Evolutionary conservation across 1,284 basidiomycete genomes (phyloP).

Genomic region (Anthracocystis walkeri): DNA sequence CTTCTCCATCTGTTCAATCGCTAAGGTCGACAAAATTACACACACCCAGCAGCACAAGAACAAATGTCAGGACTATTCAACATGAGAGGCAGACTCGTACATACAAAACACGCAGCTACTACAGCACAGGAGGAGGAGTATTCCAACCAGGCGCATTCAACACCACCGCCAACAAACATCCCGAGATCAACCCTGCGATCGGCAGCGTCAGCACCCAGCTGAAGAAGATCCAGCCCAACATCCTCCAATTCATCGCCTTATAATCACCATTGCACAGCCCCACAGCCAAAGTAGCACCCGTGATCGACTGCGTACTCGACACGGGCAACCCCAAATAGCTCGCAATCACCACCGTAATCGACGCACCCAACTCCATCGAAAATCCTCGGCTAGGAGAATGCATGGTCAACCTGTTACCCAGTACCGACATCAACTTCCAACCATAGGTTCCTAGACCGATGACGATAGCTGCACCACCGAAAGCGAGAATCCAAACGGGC

Average conservation of each 20-base stretch:
- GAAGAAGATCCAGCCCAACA: conserved; percentile 49
- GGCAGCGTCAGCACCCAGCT: conserved; percentile 54
- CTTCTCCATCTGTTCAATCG: too few relatives aligned
- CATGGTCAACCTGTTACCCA: conserved; percentile 54
- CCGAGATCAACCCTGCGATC: conserved; percentile 46
- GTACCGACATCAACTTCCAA: conserved; percentile 47
- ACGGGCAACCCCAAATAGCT: conserved; percentile 40
- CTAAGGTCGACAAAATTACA: too few relatives aligned
- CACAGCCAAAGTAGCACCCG: conserved; percentile 47
- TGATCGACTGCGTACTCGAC: conserved; percentile 47
- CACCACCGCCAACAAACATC: conserved; percentile 38
- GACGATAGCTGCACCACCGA: conserved; percentile 38
- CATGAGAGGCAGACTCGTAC: too few relatives aligned
- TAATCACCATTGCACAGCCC: conserved; percentile 38
- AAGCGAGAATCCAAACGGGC: conserved; percentile 52
- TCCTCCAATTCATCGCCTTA: conserved; percentile 44
- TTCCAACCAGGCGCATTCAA: conserved; percentile 52
- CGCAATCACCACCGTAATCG: conserved; percentile 44
- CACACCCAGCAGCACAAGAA: too few relatives aligned
- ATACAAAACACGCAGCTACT: neutral
- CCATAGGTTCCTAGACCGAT: conserved; percentile 51
- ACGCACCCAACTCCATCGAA: conserved; percentile 52
- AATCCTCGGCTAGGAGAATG: conserved; percentile 53
- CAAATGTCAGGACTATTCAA: too few relatives aligned
- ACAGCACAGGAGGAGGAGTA: conserved; percentile 36